Percentiles rank a stretch among this genome's conserved stretches.
Conservation (phyloP, 108 stramenopile genomes). For the Nitzschia inconspicua region DNA sequence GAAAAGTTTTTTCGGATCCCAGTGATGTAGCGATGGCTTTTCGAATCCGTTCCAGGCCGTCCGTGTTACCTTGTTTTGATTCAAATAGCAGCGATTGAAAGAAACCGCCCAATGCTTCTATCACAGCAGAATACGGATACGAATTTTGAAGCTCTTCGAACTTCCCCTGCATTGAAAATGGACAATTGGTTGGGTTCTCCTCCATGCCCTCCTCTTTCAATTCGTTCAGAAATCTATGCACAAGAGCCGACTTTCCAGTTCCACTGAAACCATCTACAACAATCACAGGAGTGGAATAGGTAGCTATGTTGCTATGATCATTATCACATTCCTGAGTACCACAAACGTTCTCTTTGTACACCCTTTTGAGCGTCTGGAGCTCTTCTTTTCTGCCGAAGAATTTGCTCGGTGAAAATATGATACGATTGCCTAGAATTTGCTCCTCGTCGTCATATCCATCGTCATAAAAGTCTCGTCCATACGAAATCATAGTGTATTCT, state of each 20-base stretch:
- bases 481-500: too few species aligned
- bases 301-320: background rate
- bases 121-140: slow-evolving; percentile 23
- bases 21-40: background rate
- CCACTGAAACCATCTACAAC: slow-evolving; percentile 17
- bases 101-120: slow-evolving; percentile 16
- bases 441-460: slow-evolving; percentile 28
- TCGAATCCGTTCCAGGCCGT: slow-evolving; percentile 9
- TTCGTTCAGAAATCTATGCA: slow-evolving; percentile 8
- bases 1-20: slow-evolving; percentile 1
- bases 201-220: slow-evolving; percentile 1
- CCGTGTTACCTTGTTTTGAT: background rate
- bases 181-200: background rate
- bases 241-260: slow-evolving; percentile 29
- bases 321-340: background rate
- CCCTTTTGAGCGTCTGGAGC: slow-evolving; percentile 2
- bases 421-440: slow-evolving; percentile 1
- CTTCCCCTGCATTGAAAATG: slow-evolving; percentile 28
- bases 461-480: slow-evolving; percentile 22
- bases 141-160: slow-evolving; percentile 18
- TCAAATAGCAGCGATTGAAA: slow-evolving; percentile 3
- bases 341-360: too few species aligned
- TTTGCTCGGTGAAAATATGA: slow-evolving; percentile 7
- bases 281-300: slow-evolving; percentile 9
- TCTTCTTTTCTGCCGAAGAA: slow-evolving; percentile 23